A percentile compares a stretch with the other conserved stretches of the same genome.
These are phyloP conservation scores for Penicillium arizonense DNA, from an alignment of 495 filamentous ascomycete genomes.

Conservation along the genomic window DNA sequence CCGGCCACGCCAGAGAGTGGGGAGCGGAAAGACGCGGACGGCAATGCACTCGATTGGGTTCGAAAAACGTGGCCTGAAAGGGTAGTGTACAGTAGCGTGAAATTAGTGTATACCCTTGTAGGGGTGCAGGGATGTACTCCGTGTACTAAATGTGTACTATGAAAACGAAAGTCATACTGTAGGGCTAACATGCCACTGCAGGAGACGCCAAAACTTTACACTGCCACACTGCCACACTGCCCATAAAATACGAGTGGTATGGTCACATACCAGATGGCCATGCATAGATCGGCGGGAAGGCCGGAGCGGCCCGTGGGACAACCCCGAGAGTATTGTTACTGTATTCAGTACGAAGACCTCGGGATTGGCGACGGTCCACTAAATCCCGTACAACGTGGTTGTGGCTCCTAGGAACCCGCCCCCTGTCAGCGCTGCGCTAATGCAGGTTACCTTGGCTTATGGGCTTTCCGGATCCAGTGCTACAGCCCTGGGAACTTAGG, in stretches of 20 bases:
- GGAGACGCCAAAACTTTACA: too few species aligned
- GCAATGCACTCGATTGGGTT: conserved; percentile 42
- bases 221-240: too few species aligned
- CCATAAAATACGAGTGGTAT: too few species aligned
- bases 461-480: conserved; percentile 35
- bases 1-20: conserved; percentile 15
- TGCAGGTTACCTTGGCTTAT: conserved; percentile 42
- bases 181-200: too few species aligned
- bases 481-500: conserved; percentile 39
- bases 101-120: not conserved
- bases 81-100: conserved; percentile 7
- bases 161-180: not conserved
- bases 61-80: conserved; percentile 40
- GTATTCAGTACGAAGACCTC: conserved; percentile 1
- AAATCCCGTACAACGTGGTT: conserved; percentile 28
- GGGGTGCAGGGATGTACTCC: too few species aligned
- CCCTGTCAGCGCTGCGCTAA: conserved; percentile 39
- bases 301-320: conserved; percentile 48
- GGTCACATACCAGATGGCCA: conserved; percentile 21
- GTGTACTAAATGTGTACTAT: not conserved
- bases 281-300: conserved; percentile 51
- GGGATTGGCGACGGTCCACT: conserved; percentile 17
- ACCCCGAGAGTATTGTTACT: conserved; percentile 18
- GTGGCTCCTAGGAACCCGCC: conserved; percentile 31
- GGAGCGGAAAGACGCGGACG: conserved; percentile 42